Base-by-base conservation (phyloP, 1,139 yeast species). In the Zygosaccharomyces sapae region DNA sequence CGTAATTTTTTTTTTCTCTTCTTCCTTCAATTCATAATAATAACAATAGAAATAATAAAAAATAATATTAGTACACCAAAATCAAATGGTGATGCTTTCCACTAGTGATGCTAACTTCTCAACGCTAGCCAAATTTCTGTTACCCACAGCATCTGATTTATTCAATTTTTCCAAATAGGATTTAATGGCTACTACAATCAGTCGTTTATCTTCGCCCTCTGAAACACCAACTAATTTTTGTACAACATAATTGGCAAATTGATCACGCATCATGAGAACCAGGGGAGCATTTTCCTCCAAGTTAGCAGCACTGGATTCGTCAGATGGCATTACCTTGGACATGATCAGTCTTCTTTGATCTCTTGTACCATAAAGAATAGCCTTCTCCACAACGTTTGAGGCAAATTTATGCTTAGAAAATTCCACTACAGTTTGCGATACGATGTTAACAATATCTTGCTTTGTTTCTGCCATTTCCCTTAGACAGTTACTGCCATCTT, bases 351-450 rank as follows among this genome's bases (percentile, higher is more conserved):
- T 70, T 53, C 89, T 76, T 67, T 89, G 95, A 6, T 70, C 72
- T 5, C 70, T 67, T 13, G 79, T 73, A 33, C 96, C 95, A 65
- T 75, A 79, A 48, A 86, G 76, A 46, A 92, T 87, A 60, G 96
- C 87, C 65, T 88, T 90, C 67, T 92, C 98, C 58, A 92, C 95
- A 25, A 94, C 98, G 67, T 92, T 94, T 1, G 97, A 88, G 1
- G 98, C 98, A 73, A 89, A 92, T 67, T 92, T 92, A 71, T 92
- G 98, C 59, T 88, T 85, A n/a, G 96, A 87, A 53, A 89, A 84
- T 45, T 78, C 80, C 31, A 92, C 86, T 43, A 92, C 82, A 31
- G 86, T 81, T 24, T 74, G 71, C 25, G 71, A 61, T 9, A 81
- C 80, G 29, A 75, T 70, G 22, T 67, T 70, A 45, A 81, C 71